These are phyloP conservation scores for Yamadazyma mexicana DNA, from an alignment of 1,139 yeast species.

Conservation along the genomic window DNA sequence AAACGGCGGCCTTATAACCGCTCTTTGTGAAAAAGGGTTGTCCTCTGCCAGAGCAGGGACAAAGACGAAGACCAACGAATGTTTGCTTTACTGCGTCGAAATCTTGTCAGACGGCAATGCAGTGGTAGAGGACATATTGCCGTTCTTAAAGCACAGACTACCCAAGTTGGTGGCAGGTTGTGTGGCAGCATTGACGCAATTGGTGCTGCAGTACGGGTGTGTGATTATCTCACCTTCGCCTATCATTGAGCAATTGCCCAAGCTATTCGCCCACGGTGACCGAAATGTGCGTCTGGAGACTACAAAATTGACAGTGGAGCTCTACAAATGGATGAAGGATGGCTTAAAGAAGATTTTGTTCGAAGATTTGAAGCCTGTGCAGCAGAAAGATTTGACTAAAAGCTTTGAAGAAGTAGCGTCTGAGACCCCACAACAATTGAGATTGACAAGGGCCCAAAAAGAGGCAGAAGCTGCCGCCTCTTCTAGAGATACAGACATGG, in stretches of 20 bases:
- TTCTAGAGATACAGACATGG: constrained; percentile 9
- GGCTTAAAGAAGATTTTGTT: constrained; percentile 60
- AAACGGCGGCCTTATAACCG: constrained; percentile 48
- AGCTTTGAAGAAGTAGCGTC: constrained; percentile 61
- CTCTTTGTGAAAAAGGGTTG: constrained; percentile 78
- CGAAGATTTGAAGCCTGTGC: constrained; percentile 82
- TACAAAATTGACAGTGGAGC: constrained; percentile 63
- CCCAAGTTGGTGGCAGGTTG: constrained; percentile 83
- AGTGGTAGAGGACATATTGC: constrained; percentile 66
- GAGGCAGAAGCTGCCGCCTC: constrained; percentile 17
- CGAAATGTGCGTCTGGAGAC: constrained; percentile 83
- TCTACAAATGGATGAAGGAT: constrained; percentile 77
- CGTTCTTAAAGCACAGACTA: constrained; percentile 58
- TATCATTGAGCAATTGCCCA: constrained; percentile 60
- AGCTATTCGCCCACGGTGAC: constrained; percentile 84
- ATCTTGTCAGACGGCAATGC: constrained; percentile 59
- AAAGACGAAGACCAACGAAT: constrained; percentile 62
- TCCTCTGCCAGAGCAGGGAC: constrained; percentile 78
- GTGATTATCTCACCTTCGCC: constrained; percentile 60
- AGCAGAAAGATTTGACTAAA: constrained; percentile 78
- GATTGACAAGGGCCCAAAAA: constrained; percentile 56
- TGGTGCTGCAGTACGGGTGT: constrained; percentile 72
- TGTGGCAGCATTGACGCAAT: constrained; percentile 52
- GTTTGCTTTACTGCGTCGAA: constrained; percentile 63
- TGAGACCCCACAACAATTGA: constrained; percentile 50